Evolutionary conservation across 768 basidiomycete species (phyloP), one percentile per base, ranked within the genome.

Genomic region (Naganishia vishniacii): DNA sequence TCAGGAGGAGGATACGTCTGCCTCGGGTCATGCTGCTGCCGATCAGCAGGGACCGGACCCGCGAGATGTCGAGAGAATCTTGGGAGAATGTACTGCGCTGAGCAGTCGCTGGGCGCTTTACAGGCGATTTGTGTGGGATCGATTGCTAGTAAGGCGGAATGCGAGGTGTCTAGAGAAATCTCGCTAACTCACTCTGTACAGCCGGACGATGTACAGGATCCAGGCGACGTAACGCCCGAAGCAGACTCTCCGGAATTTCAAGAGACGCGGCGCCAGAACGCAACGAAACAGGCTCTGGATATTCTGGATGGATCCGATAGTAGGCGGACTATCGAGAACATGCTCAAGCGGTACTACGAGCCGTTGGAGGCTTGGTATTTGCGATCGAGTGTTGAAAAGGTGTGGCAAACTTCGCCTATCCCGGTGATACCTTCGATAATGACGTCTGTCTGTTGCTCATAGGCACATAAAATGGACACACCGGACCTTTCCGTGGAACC

Each of bases 331-430:
- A 87, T 97, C 62, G 83, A 87, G 41, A 81, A 83, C 51, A 77
- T 93, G 31, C 80, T 91, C 12, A 77, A 75, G 9, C 82, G 82
- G 11, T 94, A 89, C 70, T 98, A 97, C 71, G 81, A 86, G 32
- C 91, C 93, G 3, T 80, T 98, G 62, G 95, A 99, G 73, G 78
- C 86, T 4, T 98, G 93, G 93, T 98, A 94, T 77, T 83, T 86
- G 11, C 84, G 88, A 15, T 84, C 83, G 18, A 86, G 85, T 66
- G 86, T 95, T 49, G 90, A 94, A 73, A 95, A 93, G 82, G 93
- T 88, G 64, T 23, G 79, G 25, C 9, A 3, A 5, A 8, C 25
- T 15, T 34, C n/a, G 5, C 26, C 23, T 41, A n/a, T 8, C 9
- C 28, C 31, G 28, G 13, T 2, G 18, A 40, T 25, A 16, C 25